Evolutionary conservation across 164 flowering plant species (phyloP).

Genomic region (Piper longum): DNA sequence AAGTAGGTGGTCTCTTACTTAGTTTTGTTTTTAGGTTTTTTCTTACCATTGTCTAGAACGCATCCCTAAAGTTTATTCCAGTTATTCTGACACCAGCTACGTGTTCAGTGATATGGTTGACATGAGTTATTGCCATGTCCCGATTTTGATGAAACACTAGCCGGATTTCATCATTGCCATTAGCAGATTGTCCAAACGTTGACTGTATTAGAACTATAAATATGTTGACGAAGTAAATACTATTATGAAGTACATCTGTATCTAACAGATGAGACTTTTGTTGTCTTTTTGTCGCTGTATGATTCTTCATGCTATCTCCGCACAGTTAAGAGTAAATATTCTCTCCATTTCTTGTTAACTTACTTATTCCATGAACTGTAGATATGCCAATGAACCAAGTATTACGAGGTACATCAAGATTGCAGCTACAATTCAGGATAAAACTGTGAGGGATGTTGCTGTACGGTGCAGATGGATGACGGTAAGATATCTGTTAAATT

Average conservation of each 20-base stretch:
- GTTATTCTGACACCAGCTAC: neutral
- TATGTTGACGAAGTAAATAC: too few relatives aligned
- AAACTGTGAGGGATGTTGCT: constrained; percentile 97
- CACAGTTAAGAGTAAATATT: too few relatives aligned
- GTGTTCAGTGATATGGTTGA: too few relatives aligned
- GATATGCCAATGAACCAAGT: constrained; percentile 62
- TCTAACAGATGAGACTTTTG: too few relatives aligned
- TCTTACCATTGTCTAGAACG: neutral
- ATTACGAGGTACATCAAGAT: constrained; percentile 78
- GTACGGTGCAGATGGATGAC: constrained; percentile 91
- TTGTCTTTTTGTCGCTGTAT: too few relatives aligned
- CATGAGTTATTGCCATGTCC: too few relatives aligned
- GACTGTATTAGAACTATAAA: too few relatives aligned
- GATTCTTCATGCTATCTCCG: neutral
- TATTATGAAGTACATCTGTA: too few relatives aligned
- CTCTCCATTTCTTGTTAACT: constrained; percentile 6
- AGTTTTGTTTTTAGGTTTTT: neutral
- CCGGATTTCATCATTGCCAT: too few relatives aligned
- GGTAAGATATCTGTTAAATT: constrained; percentile 25
- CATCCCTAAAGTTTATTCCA: neutral
- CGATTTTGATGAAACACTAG: too few relatives aligned
- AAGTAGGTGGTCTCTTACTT: constrained; percentile 28
- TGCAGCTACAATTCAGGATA: constrained; percentile 65
- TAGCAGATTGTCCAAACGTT: too few relatives aligned
- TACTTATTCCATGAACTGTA: constrained; percentile 16